Conservation (phyloP, 1,284 basidiomycete genomes). For the Moniliophthora roreri region DNA sequence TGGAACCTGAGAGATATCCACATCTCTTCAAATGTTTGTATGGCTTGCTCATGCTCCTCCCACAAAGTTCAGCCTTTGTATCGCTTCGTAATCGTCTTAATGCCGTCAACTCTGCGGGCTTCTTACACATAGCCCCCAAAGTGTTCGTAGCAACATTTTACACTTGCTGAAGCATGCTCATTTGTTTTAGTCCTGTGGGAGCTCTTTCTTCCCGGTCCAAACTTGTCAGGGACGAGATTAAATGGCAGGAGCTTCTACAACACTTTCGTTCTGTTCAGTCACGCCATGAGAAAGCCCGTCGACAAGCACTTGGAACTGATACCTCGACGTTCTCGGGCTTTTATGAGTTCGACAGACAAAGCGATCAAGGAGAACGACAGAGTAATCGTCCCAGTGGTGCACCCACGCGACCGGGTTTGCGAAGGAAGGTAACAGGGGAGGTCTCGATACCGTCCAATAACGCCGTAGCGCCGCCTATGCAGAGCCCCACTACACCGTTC, state of each 20-base stretch:
- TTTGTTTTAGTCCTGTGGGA: constrained; percentile 26
- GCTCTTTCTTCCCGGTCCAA: constrained; percentile 64
- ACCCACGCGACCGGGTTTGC: constrained; percentile 42
- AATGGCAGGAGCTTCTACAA: constrained; percentile 88
- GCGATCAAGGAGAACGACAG: constrained; percentile 28
- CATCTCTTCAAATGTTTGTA: constrained; percentile 98
- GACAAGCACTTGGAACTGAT: constrained; percentile 62
- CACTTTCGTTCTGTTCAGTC: constrained; percentile 86
- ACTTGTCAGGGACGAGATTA: constrained; percentile 83
- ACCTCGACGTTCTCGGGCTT: constrained; percentile 42
- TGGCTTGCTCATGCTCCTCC: constrained; percentile 95
- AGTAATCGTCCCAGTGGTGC: constrained; percentile 19
- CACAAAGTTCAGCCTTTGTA: constrained; percentile 95
- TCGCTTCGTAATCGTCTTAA: constrained; percentile 93
- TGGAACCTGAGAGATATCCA: constrained; percentile 96
- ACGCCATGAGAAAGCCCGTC: constrained; percentile 84
- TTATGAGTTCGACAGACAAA: constrained; percentile 39
- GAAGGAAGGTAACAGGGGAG: constrained; percentile 60
- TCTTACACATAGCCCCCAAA: constrained; percentile 84
- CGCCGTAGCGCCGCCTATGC: constrained; percentile 28
- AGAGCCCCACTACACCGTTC: constrained; percentile 21
- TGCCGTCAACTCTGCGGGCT: constrained; percentile 94
- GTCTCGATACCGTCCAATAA: constrained; percentile 26
- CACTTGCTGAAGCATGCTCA: constrained; percentile 7
- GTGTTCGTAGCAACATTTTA: constrained; percentile 45